Conservation (phyloP, 371 early-diverging fungal genomes). For the Zychaea mexicana region DNA sequence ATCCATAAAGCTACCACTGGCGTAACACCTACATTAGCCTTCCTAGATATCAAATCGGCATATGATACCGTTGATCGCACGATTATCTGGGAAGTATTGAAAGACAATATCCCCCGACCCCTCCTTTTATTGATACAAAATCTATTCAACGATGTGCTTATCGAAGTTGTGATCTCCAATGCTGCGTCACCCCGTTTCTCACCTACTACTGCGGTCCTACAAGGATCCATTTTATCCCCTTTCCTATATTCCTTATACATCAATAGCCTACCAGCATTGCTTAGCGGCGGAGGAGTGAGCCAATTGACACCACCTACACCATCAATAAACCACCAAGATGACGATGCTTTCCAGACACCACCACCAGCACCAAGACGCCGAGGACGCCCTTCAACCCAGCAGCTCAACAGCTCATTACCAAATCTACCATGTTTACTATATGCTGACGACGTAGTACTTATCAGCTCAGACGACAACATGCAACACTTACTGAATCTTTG, state of each 20-base stretch:
- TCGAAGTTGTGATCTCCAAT: constrained; percentile 2
- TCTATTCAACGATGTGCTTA: constrained; percentile 9
- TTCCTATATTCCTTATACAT: constrained; percentile 30
- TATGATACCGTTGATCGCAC: constrained; percentile 19
- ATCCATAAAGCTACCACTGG: neutral
- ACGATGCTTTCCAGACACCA: neutral
- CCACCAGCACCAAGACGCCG: too few species aligned
- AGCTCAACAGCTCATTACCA: too few species aligned
- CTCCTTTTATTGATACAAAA: constrained; percentile 10
- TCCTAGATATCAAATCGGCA: constrained; percentile 23
- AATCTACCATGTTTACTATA: constrained; percentile 14
- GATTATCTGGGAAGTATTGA: constrained; percentile 15
- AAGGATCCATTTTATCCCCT: constrained; percentile 27
- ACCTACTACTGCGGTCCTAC: constrained; percentile 19
- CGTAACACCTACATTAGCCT: constrained; percentile 13
- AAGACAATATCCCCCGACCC: neutral
- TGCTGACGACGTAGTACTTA: constrained; percentile 35
- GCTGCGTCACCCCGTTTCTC: neutral
- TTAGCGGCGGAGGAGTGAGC: neutral
- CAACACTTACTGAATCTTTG: constrained; percentile 15
- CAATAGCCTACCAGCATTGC: constrained; percentile 8
- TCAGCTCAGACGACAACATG: constrained; percentile 17
- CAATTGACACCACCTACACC: neutral
- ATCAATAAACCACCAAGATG: neutral
- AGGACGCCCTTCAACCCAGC: too few species aligned